phyloP scores from a whole-genome alignment of 768 basidiomycete species.

The Coprinopsis cinerea region DNA sequence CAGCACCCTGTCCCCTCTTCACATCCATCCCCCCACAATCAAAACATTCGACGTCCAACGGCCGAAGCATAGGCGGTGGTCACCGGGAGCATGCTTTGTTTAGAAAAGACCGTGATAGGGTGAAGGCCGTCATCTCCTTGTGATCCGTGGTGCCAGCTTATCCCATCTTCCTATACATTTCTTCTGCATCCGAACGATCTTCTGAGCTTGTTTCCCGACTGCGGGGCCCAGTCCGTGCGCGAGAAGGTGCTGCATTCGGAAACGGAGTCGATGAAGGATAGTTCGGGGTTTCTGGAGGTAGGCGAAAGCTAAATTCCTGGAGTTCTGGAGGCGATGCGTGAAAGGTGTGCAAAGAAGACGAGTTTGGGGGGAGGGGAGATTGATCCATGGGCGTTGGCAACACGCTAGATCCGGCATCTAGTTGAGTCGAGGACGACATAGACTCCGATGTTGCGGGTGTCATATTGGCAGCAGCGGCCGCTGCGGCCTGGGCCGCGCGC shows the following conservation, averaged over 20 bases:
- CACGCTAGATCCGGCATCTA: constrained; percentile 1
- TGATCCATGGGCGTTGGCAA: background rate
- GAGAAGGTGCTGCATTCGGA: constrained; percentile 10
- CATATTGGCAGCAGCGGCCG: background rate
- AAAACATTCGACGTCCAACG: background rate
- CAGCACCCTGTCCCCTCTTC: constrained; percentile 12
- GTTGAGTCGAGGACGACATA: background rate
- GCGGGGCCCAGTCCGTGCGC: constrained; percentile 18
- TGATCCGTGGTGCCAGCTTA: constrained; percentile 20
- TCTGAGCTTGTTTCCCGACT: constrained; percentile 30
- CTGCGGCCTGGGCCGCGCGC: constrained; percentile 10
- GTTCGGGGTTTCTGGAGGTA: constrained; percentile 13
- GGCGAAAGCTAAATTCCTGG: constrained; percentile 26
- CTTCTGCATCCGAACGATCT: constrained; percentile 29
- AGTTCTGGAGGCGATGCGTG: constrained; percentile 20
- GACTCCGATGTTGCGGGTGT: background rate
- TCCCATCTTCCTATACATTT: constrained; percentile 21
- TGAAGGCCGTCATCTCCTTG: constrained; percentile 15
- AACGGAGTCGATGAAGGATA: constrained; percentile 15
- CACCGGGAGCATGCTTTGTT: background rate
- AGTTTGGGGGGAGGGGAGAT: background rate
- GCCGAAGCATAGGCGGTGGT: background rate
- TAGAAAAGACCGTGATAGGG: constrained; percentile 7
- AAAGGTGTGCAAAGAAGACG: background rate
- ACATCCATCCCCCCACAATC: too few species aligned